Conservation (phyloP, 176 grass and related monocot genomes). For the Oryza longistaminata region DNA sequence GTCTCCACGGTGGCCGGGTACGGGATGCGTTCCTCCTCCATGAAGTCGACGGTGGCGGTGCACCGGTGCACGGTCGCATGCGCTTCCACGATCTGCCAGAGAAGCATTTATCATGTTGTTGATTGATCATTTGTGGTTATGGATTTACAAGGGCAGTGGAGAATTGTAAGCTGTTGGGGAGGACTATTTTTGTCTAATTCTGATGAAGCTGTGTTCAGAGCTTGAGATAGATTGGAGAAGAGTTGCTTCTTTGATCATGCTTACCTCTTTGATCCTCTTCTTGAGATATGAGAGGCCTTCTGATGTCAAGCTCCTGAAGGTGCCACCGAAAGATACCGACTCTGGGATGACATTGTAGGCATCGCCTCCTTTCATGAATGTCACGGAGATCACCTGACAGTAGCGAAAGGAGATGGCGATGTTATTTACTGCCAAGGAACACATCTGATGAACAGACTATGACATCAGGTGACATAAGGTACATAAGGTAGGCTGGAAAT, state of each 20-base stretch:
- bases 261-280: slow-evolving; percentile 68
- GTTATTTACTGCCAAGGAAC: not conserved
- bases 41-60: slow-evolving; percentile 53
- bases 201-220: not conserved
- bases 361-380: slow-evolving; percentile 60
- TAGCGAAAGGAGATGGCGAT: not conserved
- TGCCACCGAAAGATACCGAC: slow-evolving; percentile 59
- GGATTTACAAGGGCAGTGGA: not conserved
- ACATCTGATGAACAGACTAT: not conserved
- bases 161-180: not conserved
- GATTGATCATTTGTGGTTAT: not conserved
- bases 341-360: slow-evolving; percentile 76
- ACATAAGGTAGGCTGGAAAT: not conserved
- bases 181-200: not conserved
- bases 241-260: not conserved
- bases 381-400: slow-evolving; percentile 60
- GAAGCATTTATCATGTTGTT: not conserved
- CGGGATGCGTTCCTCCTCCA: slow-evolving; percentile 36
- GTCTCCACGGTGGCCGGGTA: slow-evolving; percentile 52
- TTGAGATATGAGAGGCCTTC: slow-evolving; percentile 57
- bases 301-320: slow-evolving; percentile 58
- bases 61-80: slow-evolving; percentile 55
- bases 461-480: not conserved
- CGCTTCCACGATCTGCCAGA: slow-evolving; percentile 48
- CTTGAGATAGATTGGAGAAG: not conserved